These are phyloP conservation scores for Pezicula rhizophila DNA, from an alignment of 2,329 filamentous ascomycete genomes.

Conservation along the genomic window DNA sequence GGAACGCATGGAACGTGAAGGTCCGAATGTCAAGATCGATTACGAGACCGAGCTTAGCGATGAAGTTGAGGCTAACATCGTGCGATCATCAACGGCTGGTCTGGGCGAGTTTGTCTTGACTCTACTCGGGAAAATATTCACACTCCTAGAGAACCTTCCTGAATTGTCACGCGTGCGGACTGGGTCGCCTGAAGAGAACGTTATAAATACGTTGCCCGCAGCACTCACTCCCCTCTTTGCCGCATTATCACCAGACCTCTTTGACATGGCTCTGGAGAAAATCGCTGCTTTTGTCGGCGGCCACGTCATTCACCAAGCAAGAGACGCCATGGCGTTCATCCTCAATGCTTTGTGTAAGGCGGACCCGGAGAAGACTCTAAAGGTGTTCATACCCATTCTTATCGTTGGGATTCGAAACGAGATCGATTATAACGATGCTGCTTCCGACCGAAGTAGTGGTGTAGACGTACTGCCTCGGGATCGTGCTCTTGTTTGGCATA, in stretches of 20 bases:
- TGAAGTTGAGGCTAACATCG: constrained; percentile 78
- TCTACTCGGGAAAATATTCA: constrained; percentile 90
- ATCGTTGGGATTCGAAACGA: constrained; percentile 90
- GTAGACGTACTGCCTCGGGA: constrained; percentile 91
- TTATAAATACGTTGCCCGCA: constrained; percentile 90
- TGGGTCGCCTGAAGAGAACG: constrained; percentile 91
- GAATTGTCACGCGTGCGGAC: constrained; percentile 83
- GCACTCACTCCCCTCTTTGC: constrained; percentile 87
- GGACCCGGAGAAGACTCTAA: constrained; percentile 86
- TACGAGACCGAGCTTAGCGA: constrained; percentile 78
- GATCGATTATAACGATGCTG: constrained; percentile 93
- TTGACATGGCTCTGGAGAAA: constrained; percentile 87
- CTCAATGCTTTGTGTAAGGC: constrained; percentile 95
- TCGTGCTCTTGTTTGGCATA: constrained; percentile 89
- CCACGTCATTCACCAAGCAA: constrained; percentile 93
- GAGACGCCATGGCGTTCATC: constrained; percentile 98
- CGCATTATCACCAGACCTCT: constrained; percentile 85
- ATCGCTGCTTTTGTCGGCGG: constrained; percentile 85
- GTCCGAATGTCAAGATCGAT: constrained; percentile 77
- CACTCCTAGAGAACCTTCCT: constrained; percentile 87
- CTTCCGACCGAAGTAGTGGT: constrained; percentile 88
- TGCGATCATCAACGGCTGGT: constrained; percentile 89
- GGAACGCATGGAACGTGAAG: constrained; percentile 85
- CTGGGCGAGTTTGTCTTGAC: constrained; percentile 90
- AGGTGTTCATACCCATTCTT: constrained; percentile 83